These are phyloP conservation scores for Fonsecaea monophora DNA, from an alignment of 2,329 filamentous ascomycete genomes.

Conservation along the genomic window DNA sequence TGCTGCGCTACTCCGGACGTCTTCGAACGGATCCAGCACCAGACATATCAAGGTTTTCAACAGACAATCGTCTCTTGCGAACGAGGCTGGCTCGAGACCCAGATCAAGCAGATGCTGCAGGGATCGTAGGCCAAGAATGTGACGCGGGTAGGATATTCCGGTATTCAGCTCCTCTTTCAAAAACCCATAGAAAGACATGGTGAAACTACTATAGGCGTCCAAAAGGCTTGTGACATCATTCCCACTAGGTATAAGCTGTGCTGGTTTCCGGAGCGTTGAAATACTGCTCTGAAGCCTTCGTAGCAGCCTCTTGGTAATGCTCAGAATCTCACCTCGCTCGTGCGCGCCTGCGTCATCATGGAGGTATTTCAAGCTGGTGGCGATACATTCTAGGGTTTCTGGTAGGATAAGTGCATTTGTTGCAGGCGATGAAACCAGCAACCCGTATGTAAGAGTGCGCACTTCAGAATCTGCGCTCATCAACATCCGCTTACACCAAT, in stretches of 20 bases:
- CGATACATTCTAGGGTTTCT: constrained; percentile 67
- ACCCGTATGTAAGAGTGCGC: constrained; percentile 78
- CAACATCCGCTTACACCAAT: constrained; percentile 47
- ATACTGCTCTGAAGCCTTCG: constrained; percentile 26
- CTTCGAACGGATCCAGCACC: constrained; percentile 88
- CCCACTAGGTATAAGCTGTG: background rate
- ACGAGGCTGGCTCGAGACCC: constrained; percentile 30
- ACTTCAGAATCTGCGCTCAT: constrained; percentile 65
- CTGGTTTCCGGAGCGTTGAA: constrained; percentile 16
- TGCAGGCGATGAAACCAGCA: constrained; percentile 77
- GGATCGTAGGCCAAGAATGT: constrained; percentile 79
- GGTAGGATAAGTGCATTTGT: constrained; percentile 74
- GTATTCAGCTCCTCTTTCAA: constrained; percentile 71
- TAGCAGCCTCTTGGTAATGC: constrained; percentile 72
- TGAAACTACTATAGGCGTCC: constrained; percentile 28
- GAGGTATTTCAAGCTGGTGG: constrained; percentile 70
- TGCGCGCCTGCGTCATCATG: constrained; percentile 87
- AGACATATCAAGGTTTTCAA: constrained; percentile 73
- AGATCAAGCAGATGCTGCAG: constrained; percentile 61
- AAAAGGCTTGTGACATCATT: constrained; percentile 11
- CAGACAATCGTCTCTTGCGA: constrained; percentile 45
- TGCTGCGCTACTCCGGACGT: constrained; percentile 70
- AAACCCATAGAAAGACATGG: constrained; percentile 25
- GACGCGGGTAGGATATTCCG: constrained; percentile 86
- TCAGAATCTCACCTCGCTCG: constrained; percentile 79